Conservation (phyloP, 176 grass and related monocot genomes). For the Carex myosuroides region DNA sequence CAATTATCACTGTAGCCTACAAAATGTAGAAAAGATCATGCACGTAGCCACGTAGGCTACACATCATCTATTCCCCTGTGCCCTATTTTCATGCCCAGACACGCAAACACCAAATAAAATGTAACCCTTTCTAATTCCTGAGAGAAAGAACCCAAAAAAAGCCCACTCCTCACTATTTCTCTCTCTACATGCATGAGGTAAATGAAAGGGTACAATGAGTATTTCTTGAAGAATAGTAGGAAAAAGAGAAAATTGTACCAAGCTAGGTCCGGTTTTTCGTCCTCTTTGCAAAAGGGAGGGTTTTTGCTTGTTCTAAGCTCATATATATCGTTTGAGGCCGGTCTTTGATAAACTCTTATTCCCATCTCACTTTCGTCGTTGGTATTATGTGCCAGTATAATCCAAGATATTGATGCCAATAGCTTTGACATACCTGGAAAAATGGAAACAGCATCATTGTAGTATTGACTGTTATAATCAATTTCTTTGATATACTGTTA, state of each 20-base stretch:
- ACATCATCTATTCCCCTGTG: neutral
- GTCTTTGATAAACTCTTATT: conserved; percentile 89
- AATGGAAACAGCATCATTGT: neutral
- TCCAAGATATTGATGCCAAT: conserved; percentile 77
- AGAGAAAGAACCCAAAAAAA: neutral
- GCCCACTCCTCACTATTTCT: neutral
- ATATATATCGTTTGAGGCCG: conserved; percentile 78
- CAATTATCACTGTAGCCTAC: neutral
- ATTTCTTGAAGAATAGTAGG: neutral
- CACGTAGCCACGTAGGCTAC: neutral
- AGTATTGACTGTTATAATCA: neutral
- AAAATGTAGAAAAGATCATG: neutral
- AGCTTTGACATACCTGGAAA: conserved; percentile 74
- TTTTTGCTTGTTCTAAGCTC: conserved; percentile 73
- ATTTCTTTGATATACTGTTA: conserved; percentile 5
- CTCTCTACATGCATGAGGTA: neutral
- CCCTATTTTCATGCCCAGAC: neutral
- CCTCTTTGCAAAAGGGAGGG: conserved; percentile 81
- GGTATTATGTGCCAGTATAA: conserved; percentile 58
- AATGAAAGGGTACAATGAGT: neutral
- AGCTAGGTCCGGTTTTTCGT: conserved; percentile 65
- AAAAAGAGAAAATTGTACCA: conserved; percentile 34
- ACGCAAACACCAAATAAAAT: neutral
- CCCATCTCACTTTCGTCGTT: conserved; percentile 80
- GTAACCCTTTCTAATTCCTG: neutral